A percentile compares a stretch with the other conserved stretches of the same genome.
Evolutionary conservation across 2,329 filamentous ascomycete genomes (phyloP).

Genomic region (Monilinia fructigena): DNA sequence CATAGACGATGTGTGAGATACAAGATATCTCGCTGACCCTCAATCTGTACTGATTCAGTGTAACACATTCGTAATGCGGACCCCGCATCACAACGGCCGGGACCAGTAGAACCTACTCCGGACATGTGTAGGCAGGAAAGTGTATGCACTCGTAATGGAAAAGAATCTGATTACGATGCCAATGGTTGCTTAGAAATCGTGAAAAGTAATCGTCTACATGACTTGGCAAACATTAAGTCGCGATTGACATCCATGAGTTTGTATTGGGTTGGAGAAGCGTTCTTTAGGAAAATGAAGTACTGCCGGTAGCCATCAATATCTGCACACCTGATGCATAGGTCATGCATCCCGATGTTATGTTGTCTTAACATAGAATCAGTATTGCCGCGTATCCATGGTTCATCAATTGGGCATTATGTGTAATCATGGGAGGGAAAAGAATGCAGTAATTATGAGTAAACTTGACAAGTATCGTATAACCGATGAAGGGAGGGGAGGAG

Average conservation of each 20-base stretch:
- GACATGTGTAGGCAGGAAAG: neutral
- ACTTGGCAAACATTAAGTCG: constrained; percentile 6
- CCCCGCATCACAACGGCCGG: neutral
- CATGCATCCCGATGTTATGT: neutral
- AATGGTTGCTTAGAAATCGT: constrained; percentile 3
- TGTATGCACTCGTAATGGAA: neutral
- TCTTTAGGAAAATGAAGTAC: neutral
- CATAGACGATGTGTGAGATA: neutral
- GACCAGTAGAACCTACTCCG: neutral
- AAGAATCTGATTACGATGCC: neutral
- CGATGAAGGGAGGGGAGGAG: neutral
- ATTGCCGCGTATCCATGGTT: neutral
- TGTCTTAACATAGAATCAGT: neutral
- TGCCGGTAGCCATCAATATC: neutral
- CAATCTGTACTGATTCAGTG: neutral
- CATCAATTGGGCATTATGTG: neutral
- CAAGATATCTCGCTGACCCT: constrained; percentile 9
- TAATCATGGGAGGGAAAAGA: neutral
- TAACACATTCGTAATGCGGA: neutral
- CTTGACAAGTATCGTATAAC: neutral
- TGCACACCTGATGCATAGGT: neutral
- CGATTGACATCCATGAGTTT: too few relatives aligned
- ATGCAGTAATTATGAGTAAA: neutral
- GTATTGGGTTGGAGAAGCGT: too few relatives aligned
- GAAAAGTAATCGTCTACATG: constrained; percentile 3